Conservation (phyloP, 2,329 filamentous ascomycete species). For the Fusarium dimerum region DNA sequence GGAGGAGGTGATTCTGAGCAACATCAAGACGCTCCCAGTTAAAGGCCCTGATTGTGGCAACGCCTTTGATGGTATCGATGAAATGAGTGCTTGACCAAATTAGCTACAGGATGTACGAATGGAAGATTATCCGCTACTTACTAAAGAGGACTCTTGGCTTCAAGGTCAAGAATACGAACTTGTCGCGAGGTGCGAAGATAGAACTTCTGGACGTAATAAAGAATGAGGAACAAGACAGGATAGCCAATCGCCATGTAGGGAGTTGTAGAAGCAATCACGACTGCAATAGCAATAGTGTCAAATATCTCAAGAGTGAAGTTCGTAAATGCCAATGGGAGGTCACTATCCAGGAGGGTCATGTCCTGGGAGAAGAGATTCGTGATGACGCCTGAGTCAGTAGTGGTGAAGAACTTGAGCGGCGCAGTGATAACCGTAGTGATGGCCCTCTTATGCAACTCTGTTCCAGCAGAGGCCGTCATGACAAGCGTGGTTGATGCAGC, state of each 20-base stretch:
- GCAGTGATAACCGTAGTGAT: constrained; percentile 39
- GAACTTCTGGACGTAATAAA: constrained; percentile 56
- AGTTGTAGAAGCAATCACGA: constrained; percentile 45
- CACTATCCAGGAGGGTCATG: constrained; percentile 41
- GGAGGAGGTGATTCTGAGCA: constrained; percentile 45
- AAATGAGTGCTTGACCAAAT: constrained; percentile 45
- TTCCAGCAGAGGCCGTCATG: constrained; percentile 33
- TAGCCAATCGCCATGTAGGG: constrained; percentile 51
- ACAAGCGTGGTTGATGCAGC: constrained; percentile 18
- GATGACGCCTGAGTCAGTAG: constrained; percentile 42
- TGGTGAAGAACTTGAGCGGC: constrained; percentile 43
- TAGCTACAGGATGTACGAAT: not conserved
- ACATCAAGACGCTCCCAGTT: constrained; percentile 44
- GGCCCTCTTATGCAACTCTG: constrained; percentile 34
- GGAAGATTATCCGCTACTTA: constrained; percentile 7
- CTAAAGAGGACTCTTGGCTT: constrained; percentile 55
- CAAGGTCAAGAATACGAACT: constrained; percentile 60
- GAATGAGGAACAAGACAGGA: constrained; percentile 45
- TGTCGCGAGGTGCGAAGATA: constrained; percentile 64
- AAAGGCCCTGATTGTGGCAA: constrained; percentile 58
- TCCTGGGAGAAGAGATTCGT: constrained; percentile 50
- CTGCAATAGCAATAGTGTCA: constrained; percentile 43
- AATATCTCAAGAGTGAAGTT: constrained; percentile 30
- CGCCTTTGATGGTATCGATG: constrained; percentile 55
- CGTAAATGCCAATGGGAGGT: constrained; percentile 37